A percentile compares a stretch with the other conserved stretches of the same genome.
Evolutionary conservation across 495 filamentous ascomycete species (phyloP).

Genomic region (Hypoxylon lienhwacheense): DNA sequence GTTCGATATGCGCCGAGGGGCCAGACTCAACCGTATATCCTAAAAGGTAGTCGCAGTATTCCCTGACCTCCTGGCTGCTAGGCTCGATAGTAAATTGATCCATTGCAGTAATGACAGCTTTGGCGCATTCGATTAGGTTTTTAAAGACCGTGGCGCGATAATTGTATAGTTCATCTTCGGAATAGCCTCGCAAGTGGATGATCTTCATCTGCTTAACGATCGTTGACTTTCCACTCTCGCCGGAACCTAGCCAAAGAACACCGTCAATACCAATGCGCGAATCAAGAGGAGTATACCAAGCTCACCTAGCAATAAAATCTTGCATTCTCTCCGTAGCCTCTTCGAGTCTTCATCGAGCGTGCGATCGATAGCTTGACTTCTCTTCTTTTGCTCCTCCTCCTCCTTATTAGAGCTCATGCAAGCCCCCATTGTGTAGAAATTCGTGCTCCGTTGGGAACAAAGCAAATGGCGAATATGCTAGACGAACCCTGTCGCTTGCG

Average conservation of each 20-base stretch:
- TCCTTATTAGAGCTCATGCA: constrained; percentile 84
- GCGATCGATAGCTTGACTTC: constrained; percentile 90
- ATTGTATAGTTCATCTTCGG: constrained; percentile 82
- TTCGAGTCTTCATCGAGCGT: constrained; percentile 90
- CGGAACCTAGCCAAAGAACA: constrained; percentile 66
- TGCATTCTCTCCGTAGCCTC: constrained; percentile 92
- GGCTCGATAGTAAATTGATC: constrained; percentile 83
- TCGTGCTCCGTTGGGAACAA: constrained; percentile 10
- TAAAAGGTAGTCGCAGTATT: constrained; percentile 75
- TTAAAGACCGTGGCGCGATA: constrained; percentile 97
- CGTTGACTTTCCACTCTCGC: constrained; percentile 97
- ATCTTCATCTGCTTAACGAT: constrained; percentile 99
- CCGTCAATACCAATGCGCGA: constrained; percentile 16
- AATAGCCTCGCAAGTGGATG: constrained; percentile 96
- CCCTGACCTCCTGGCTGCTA: constrained; percentile 65
- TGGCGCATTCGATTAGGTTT: constrained; percentile 95
- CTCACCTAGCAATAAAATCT: constrained; percentile 92
- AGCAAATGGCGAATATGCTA: not conserved
- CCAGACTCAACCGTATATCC: constrained; percentile 90
- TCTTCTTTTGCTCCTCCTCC: constrained; percentile 88
- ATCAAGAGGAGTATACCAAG: not conserved
- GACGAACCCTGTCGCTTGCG: not conserved
- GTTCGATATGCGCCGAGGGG: constrained; percentile 77
- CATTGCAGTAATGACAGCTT: constrained; percentile 85
- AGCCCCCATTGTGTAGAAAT: constrained; percentile 70